Evolutionary conservation across 257 asterid genomes (phyloP).

Genomic region (Handroanthus guayacan): DNA sequence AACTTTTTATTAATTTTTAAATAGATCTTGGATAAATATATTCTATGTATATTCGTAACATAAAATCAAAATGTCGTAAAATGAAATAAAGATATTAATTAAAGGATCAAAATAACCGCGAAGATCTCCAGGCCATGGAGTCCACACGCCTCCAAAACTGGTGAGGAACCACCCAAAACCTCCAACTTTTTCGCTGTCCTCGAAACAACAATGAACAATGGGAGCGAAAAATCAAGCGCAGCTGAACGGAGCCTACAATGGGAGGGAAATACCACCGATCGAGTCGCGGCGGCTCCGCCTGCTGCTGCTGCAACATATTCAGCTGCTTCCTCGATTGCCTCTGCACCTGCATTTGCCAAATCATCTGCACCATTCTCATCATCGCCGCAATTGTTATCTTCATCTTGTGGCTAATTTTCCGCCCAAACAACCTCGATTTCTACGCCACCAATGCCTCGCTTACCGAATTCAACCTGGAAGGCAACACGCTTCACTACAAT

Average conservation of each 20-base stretch:
- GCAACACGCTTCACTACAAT: constrained; percentile 51
- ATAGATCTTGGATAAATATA: too few species aligned
- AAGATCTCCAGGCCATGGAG: neutral
- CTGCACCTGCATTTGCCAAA: constrained; percentile 58
- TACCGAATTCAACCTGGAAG: constrained; percentile 45
- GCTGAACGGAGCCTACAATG: constrained; percentile 57
- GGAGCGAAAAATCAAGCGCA: neutral
- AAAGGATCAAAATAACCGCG: too few species aligned
- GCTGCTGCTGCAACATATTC: constrained; percentile 62
- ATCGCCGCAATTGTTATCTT: constrained; percentile 38
- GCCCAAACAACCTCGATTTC: constrained; percentile 54
- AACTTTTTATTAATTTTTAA: too few species aligned
- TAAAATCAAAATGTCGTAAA: too few species aligned
- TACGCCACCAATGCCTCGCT: constrained; percentile 49
- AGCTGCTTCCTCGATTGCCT: constrained; percentile 52
- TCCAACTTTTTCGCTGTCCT: neutral
- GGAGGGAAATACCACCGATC: too few species aligned
- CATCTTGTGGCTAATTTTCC: constrained; percentile 54
- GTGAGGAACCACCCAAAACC: neutral
- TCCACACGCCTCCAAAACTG: constrained; percentile 14
- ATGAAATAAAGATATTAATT: too few species aligned
- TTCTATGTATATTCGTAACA: too few species aligned
- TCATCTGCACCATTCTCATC: constrained; percentile 46
- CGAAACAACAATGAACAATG: neutral
- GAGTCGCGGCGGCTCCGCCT: constrained; percentile 26